Conservation (phyloP, 495 filamentous ascomycete species). For the Letharia lupina region DNA sequence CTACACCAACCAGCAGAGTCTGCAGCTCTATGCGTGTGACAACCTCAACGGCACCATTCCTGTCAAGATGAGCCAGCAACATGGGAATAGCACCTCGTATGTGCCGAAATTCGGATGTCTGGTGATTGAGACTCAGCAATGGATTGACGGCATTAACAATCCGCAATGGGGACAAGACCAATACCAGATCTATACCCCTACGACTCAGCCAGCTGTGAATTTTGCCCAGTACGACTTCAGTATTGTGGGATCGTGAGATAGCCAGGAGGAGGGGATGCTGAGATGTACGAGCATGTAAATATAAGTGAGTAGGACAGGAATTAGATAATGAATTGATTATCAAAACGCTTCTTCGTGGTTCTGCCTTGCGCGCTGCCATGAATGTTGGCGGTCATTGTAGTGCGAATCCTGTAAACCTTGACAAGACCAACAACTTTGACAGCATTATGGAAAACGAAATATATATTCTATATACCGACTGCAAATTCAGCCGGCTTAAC, state of each 20-base stretch:
- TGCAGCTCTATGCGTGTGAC: constrained; percentile 72
- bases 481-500: too few species aligned
- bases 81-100: constrained; percentile 34
- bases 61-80: constrained; percentile 46
- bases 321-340: background rate
- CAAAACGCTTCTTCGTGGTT: background rate
- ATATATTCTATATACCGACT: too few species aligned
- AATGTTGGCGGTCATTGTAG: background rate
- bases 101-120: constrained; percentile 55
- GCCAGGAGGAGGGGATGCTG: background rate
- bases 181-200: constrained; percentile 27
- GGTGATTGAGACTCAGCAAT: constrained; percentile 50
- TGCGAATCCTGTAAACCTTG: too few species aligned
- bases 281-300: background rate
- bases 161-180: constrained; percentile 60
- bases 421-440: too few species aligned
- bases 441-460: too few species aligned
- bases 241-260: constrained; percentile 10
- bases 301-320: background rate
- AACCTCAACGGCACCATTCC: constrained; percentile 58
- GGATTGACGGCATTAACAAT: constrained; percentile 76
- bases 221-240: constrained; percentile 27
- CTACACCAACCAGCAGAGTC: constrained; percentile 63
- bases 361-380: background rate
- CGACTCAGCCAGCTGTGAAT: constrained; percentile 22